Evolutionary conservation across 2,329 filamentous ascomycete species (phyloP), one percentile per base, ranked within the genome.

Genomic region (Hypoxylon sp.): DNA sequence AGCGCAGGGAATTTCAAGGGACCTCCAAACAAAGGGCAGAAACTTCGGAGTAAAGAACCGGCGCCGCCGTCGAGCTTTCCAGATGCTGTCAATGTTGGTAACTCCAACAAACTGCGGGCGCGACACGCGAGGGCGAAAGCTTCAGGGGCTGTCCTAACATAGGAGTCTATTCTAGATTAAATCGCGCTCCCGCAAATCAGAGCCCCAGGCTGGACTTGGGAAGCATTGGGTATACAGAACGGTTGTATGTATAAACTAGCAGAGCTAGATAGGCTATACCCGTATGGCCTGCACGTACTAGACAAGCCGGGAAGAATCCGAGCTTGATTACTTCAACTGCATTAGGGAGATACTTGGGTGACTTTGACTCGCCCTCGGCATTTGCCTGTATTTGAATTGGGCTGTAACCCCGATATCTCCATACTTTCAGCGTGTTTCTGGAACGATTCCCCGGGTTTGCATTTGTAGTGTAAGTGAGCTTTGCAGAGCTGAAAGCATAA

Each of bases 11-110:
- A 81, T 61, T 86, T 81, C 59, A 75, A 75, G 5, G 87, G 87
- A 0, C 87, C 87, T 34, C 84, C 84, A 5, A 74, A 81, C 63
- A 75, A 77, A 56, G 81, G 79, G 23, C 78, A 81, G 63, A 74
- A 75, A 32, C 79, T 83, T n/a, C 41, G 50, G 5, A 56, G 72
- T 60, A 57, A 70, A 51, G 66, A 74, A 41, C 74, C 74, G n/a
- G 56, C 65, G 38, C 69, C 68, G 2, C 74, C 72, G 2, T 60
- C 43, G n/a, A 63, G 60, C n/a, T 72, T 73, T 7, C 73, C 77
- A 13, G 69, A 9, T 3, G 67, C 73, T 25, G 72, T 60, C n/a
- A 71, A 74, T 21, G 59, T 14, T 36, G 46, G 14, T 11, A 51
- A 5, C 17, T 57, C 49, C 3, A 66, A 17, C 48, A 63, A 59